These are phyloP conservation scores for Macrolepiota albuminosa DNA, from an alignment of 768 basidiomycete genomes.

Conservation along the genomic window DNA sequence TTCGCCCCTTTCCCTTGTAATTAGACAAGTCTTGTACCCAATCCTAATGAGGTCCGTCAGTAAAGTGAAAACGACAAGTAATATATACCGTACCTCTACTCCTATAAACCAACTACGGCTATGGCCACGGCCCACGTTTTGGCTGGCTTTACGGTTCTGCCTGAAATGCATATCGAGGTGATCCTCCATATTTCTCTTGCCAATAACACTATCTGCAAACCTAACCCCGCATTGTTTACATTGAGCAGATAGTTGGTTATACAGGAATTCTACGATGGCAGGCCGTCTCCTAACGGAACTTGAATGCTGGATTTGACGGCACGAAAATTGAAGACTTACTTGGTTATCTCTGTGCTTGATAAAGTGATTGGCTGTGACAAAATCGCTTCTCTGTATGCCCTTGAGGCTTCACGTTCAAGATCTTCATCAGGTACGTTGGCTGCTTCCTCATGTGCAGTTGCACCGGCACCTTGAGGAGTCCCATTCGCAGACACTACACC, in stretches of 20 bases:
- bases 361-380: slow-evolving; percentile 58
- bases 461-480: slow-evolving; percentile 47
- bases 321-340: slow-evolving; percentile 37
- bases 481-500: slow-evolving; percentile 61
- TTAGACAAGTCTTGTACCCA: slow-evolving; percentile 76
- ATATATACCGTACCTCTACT: slow-evolving; percentile 62
- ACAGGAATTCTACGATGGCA: slow-evolving; percentile 60
- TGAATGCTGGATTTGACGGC: slow-evolving; percentile 1
- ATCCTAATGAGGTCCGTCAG: slow-evolving; percentile 46
- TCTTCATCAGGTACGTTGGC: slow-evolving; percentile 25
- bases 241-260: slow-evolving; percentile 69
- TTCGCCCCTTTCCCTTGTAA: slow-evolving; percentile 66
- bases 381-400: slow-evolving; percentile 57
- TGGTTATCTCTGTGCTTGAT: slow-evolving; percentile 63
- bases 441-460: slow-evolving; percentile 35
- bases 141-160: slow-evolving; percentile 81
- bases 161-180: slow-evolving; percentile 97
- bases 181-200: slow-evolving; percentile 74
- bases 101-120: slow-evolving; percentile 87
- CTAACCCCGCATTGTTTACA: slow-evolving; percentile 94
- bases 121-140: slow-evolving; percentile 77
- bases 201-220: slow-evolving; percentile 66
- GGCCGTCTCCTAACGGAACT: slow-evolving; percentile 46
- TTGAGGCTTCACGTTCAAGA: slow-evolving; percentile 41
- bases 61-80: slow-evolving; percentile 11